A percentile compares a stretch with the other conserved stretches of the same genome.
phyloP scores from a whole-genome alignment of 805 yeast species.

The Crinitomyces ghanaensis region DNA sequence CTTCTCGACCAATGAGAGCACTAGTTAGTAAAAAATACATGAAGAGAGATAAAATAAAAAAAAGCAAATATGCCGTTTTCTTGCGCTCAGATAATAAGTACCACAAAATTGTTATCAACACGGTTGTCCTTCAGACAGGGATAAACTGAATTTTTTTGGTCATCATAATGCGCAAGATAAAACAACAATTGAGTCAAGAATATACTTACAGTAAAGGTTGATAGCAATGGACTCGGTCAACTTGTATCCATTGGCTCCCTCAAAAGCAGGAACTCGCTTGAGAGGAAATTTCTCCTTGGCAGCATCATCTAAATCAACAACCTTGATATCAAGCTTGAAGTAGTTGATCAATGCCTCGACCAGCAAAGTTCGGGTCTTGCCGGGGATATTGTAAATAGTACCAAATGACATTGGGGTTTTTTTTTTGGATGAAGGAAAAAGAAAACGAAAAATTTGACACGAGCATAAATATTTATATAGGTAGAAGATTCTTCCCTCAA shows the following conservation, averaged over 20 bases:
- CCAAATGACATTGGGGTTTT: no score
- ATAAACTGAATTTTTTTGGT: constrained; percentile 28
- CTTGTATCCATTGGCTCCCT: constrained; percentile 55
- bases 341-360: constrained; percentile 33
- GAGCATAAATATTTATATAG: no score
- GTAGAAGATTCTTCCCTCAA: no score
- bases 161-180: constrained; percentile 19
- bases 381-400: no score
- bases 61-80: neutral
- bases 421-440: no score
- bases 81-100: constrained; percentile 1
- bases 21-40: constrained; percentile 6
- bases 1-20: constrained; percentile 14
- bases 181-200: neutral
- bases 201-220: constrained; percentile 36
- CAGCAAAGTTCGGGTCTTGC: constrained; percentile 9
- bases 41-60: constrained; percentile 2
- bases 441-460: no score
- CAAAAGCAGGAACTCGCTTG: constrained; percentile 47
- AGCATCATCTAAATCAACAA: constrained; percentile 31
- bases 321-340: constrained; percentile 45
- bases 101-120: constrained; percentile 22
- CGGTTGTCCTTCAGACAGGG: constrained; percentile 31
- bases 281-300: constrained; percentile 43
- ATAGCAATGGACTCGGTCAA: constrained; percentile 56